Evolutionary conservation across 225 moss, liverwort and hornwort genomes (phyloP).

Genomic region (Rhytidiadelphus loreus): DNA sequence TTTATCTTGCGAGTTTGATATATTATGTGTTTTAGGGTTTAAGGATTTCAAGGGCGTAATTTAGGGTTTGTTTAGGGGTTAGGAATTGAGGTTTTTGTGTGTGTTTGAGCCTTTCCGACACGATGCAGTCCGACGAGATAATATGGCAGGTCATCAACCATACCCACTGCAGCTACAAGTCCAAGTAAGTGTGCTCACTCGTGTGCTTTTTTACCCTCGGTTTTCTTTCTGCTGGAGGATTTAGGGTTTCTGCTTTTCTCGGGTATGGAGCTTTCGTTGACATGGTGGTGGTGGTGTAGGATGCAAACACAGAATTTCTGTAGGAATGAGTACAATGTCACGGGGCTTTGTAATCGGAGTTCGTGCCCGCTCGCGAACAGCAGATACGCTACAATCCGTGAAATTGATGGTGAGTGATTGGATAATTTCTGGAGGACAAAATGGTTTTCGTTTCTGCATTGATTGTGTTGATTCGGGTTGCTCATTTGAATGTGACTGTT

Average conservation of each 20-base stretch:
- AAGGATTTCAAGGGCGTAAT: not conserved
- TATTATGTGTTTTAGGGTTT: not conserved
- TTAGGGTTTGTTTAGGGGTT: not conserved
- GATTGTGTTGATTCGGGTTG: not conserved
- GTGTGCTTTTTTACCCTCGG: not conserved
- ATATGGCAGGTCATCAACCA: constrained; percentile 97
- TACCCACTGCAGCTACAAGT: constrained; percentile 85
- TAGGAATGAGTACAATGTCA: constrained; percentile 92
- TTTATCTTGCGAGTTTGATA: not conserved
- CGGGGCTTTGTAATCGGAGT: constrained; percentile 90
- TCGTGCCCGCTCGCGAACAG: constrained; percentile 91
- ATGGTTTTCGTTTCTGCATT: not conserved
- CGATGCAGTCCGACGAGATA: constrained; percentile 97
- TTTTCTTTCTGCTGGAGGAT: not conserved
- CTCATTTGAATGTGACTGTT: not conserved
- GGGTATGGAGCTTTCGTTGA: not conserved
- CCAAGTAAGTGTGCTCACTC: constrained; percentile 46
- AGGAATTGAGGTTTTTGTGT: not conserved
- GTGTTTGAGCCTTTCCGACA: not conserved
- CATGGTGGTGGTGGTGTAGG: constrained; percentile 26
- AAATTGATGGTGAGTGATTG: constrained; percentile 64
- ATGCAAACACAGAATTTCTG: constrained; percentile 91
- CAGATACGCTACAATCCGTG: constrained; percentile 89
- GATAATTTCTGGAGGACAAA: not conserved
- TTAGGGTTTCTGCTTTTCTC: not conserved